These are phyloP conservation scores for Aegilops tauschii DNA, from an alignment of 176 grass and related monocot species.

Conservation along the genomic window DNA sequence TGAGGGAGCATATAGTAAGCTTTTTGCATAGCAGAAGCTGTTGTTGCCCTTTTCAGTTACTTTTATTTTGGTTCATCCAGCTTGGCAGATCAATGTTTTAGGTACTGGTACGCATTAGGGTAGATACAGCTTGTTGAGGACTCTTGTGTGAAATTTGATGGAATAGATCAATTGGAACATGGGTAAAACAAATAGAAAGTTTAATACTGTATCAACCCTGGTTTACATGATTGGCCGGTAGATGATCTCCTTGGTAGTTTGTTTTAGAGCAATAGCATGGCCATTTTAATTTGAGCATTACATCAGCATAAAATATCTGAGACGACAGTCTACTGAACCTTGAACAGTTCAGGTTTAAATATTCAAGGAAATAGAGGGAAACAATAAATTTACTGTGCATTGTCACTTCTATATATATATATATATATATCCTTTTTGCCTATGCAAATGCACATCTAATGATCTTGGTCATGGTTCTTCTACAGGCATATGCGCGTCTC, in stretches of 20 bases:
- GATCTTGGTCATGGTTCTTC: neutral
- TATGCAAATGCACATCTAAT: neutral
- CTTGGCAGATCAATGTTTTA: conserved; percentile 4
- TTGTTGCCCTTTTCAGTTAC: neutral
- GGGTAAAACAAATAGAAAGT: neutral
- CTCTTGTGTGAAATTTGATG: neutral
- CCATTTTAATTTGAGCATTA: conserved; percentile 1
- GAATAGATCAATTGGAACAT: conserved; percentile 26
- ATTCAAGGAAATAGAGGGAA: neutral
- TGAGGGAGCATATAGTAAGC: neutral
- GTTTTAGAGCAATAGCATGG: neutral
- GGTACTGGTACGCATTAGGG: neutral
- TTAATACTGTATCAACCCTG: neutral
- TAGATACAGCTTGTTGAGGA: neutral
- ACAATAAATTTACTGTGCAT: neutral
- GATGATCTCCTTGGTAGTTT: neutral
- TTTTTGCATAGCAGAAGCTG: neutral
- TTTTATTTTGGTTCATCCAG: neutral
- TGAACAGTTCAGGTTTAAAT: neutral
- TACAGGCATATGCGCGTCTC: conserved; percentile 79
- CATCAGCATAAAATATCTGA: neutral
- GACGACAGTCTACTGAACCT: neutral
- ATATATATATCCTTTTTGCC: neutral
- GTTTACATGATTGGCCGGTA: neutral
- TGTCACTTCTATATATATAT: neutral